Conservation (phyloP, 2,329 filamentous ascomycete species). For the Fusarium sp. region DNA sequence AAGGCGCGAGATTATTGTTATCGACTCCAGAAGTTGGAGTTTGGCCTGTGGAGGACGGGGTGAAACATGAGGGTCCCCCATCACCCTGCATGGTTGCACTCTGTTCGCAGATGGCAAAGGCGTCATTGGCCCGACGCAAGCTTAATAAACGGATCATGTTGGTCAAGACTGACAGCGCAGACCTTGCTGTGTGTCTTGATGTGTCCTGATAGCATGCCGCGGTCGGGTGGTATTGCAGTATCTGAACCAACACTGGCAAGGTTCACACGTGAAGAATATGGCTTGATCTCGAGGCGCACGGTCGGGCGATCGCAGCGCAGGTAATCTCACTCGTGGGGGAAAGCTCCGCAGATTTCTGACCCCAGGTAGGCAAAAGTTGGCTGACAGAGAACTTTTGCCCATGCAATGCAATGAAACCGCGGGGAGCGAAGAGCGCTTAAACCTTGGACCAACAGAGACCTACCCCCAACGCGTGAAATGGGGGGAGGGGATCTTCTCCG, state of each 20-base stretch:
- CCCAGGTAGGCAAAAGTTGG: not conserved
- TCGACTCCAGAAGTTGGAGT: not conserved
- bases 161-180: not conserved
- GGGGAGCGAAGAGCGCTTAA: slow-evolving; percentile 13
- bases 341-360: slow-evolving; percentile 3
- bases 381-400: not conserved
- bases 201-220: not conserved
- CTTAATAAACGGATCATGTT: slow-evolving; percentile 2
- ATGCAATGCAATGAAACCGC: slow-evolving; percentile 21
- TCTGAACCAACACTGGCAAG: not conserved
- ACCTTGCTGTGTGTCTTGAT: not conserved
- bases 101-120: slow-evolving; percentile 15
- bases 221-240: not conserved
- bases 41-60: not conserved
- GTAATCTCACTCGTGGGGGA: slow-evolving; percentile 14
- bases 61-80: slow-evolving; percentile 16
- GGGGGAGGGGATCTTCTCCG: slow-evolving; percentile 22
- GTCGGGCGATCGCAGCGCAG: slow-evolving; percentile 18
- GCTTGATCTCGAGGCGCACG: slow-evolving; percentile 9
- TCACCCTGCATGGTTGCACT: slow-evolving; percentile 12
- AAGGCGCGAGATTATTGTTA: slow-evolving; percentile 14
- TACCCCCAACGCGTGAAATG: not conserved
- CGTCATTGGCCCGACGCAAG: slow-evolving; percentile 17
- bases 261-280: slow-evolving; percentile 3
- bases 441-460: not conserved